phyloP scores from a whole-genome alignment of 2,329 filamentous ascomycete species.

The Fusarium subtropicale region DNA sequence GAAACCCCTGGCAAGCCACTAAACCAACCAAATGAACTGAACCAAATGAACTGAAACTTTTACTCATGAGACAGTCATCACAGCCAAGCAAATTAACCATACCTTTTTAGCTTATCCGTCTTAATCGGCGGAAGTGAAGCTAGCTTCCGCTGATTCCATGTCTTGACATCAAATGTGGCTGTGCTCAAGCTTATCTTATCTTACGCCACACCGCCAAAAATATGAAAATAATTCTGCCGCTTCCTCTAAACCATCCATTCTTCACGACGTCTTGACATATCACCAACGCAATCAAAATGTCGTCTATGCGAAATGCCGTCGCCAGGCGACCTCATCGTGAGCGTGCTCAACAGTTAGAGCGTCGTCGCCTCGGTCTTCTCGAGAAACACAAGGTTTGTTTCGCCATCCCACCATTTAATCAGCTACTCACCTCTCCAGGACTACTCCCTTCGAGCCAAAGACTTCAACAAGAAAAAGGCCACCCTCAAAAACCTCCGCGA shows the following conservation, averaged over 20 bases:
- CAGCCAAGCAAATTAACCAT: neutral
- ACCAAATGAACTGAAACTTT: neutral
- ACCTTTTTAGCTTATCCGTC: neutral
- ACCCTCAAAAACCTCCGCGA: conserved; percentile 68
- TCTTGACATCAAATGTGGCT: conserved; percentile 32
- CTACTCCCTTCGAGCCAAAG: conserved; percentile 72
- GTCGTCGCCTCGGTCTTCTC: conserved; percentile 87
- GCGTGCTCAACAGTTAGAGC: conserved; percentile 86
- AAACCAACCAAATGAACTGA: neutral
- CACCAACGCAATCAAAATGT: conserved; percentile 55
- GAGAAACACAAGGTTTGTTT: conserved; percentile 87
- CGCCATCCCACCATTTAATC: neutral
- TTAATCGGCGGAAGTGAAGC: conserved; percentile 4
- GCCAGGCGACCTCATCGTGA: conserved; percentile 89
- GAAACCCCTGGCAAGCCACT: conserved; percentile 26
- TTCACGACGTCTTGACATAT: conserved; percentile 7
- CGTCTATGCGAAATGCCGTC: conserved; percentile 72
- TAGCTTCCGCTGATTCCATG: conserved; percentile 18
- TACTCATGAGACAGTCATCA: neutral
- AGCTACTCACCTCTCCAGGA: conserved; percentile 57
- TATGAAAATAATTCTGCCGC: conserved; percentile 52
- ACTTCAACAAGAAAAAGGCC: conserved; percentile 74
- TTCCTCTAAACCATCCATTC: conserved; percentile 16
- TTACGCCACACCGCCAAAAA: conserved; percentile 53
- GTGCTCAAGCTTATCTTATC: neutral